These are phyloP conservation scores for Penicillium alfredii DNA, from an alignment of 495 filamentous ascomycete species.

Conservation along the genomic window DNA sequence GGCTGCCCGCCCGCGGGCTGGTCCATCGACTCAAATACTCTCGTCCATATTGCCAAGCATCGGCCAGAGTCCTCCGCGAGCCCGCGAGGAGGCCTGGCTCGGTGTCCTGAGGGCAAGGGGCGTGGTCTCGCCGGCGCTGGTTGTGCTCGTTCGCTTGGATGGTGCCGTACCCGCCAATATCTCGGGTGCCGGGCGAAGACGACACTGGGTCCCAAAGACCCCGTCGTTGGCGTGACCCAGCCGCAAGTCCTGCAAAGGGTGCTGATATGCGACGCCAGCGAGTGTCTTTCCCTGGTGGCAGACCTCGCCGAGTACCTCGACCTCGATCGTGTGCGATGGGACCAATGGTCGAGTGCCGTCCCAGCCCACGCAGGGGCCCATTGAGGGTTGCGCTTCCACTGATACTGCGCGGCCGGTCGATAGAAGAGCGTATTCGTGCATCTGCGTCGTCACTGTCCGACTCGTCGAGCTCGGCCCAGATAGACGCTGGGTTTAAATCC, in stretches of 20 bases:
- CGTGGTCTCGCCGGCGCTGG: not conserved
- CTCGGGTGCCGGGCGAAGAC: conserved; percentile 1
- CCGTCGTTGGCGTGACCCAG: conserved; percentile 20
- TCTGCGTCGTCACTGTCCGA: conserved; percentile 29
- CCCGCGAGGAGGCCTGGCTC: conserved; percentile 23
- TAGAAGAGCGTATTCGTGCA: conserved; percentile 10
- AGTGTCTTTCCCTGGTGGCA: conserved; percentile 5
- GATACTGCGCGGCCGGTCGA: conserved; percentile 24
- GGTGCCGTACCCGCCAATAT: conserved; percentile 25
- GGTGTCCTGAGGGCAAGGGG: not conserved
- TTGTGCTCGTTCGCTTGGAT: conserved; percentile 17
- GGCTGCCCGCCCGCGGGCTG: conserved; percentile 16
- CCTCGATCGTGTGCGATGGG: conserved; percentile 18
- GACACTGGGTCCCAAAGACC: not conserved
- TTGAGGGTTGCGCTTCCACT: conserved; percentile 20
- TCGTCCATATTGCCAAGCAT: conserved; percentile 25
- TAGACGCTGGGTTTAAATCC: conserved; percentile 40
- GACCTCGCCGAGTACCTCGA: conserved; percentile 20
- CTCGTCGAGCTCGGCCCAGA: conserved; percentile 48
- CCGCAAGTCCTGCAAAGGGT: conserved; percentile 17
- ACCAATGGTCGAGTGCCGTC: conserved; percentile 24
- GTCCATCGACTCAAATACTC: conserved; percentile 25
- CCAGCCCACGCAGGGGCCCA: conserved; percentile 14
- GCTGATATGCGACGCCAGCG: conserved; percentile 25
- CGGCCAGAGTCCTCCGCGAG: conserved; percentile 25